These are phyloP conservation scores for Aureobasidium leucospermi DNA, from an alignment of 2,329 filamentous ascomycete genomes.

Conservation along the genomic window DNA sequence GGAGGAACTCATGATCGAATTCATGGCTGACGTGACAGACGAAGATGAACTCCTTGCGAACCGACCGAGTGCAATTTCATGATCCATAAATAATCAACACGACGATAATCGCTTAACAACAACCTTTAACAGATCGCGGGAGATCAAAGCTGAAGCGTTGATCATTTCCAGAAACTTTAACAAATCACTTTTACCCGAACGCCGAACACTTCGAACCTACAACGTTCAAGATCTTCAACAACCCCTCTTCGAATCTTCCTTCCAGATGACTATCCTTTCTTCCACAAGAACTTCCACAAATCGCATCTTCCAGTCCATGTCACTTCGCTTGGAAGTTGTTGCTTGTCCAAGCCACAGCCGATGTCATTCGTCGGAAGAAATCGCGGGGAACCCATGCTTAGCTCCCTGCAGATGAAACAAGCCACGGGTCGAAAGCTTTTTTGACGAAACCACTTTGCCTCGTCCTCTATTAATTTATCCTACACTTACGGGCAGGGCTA, in stretches of 20 bases:
- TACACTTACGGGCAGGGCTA: neutral
- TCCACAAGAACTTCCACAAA: slow-evolving; percentile 3
- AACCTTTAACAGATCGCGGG: neutral
- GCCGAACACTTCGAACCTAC: neutral
- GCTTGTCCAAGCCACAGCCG: neutral
- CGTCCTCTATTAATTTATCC: slow-evolving; percentile 7
- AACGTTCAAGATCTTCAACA: neutral
- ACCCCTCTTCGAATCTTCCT: neutral
- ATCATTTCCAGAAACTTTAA: neutral
- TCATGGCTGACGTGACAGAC: neutral
- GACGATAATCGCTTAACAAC: neutral
- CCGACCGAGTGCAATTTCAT: neutral
- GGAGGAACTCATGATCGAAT: neutral
- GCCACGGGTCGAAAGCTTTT: slow-evolving; percentile 1
- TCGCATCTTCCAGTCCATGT: neutral
- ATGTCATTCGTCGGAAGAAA: neutral
- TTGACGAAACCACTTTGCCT: slow-evolving; percentile 3
- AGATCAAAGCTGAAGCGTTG: neutral
- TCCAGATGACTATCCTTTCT: neutral
- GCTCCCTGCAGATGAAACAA: slow-evolving; percentile 8
- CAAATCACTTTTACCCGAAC: neutral
- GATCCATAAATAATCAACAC: neutral
- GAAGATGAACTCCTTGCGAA: neutral
- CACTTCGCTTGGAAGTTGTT: neutral
- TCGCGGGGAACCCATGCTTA: slow-evolving; percentile 11